These are phyloP conservation scores for Dimargaris xerosporica DNA, from an alignment of 192 early-diverging fungal genomes.

Conservation along the genomic window DNA sequence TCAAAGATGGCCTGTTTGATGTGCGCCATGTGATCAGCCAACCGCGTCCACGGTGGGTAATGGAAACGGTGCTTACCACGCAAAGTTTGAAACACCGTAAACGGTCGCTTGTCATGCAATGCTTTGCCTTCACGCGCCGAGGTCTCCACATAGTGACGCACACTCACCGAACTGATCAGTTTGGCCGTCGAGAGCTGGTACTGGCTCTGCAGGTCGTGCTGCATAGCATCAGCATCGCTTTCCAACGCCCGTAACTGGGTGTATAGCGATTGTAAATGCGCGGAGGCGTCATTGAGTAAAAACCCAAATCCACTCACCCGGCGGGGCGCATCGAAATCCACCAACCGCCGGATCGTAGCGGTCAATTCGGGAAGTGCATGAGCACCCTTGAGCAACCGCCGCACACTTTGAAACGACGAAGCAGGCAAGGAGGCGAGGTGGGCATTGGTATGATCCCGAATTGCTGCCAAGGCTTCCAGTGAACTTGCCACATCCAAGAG, in stretches of 20 bases:
- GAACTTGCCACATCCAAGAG: slow-evolving; percentile 41
- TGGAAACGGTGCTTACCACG: slow-evolving; percentile 37
- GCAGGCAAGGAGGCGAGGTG: background rate
- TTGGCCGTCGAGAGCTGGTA: slow-evolving; percentile 22
- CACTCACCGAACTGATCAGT: slow-evolving; percentile 24
- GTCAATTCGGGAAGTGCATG: slow-evolving; percentile 26
- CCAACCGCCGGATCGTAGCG: slow-evolving; percentile 23
- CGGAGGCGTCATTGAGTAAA: slow-evolving; percentile 29
- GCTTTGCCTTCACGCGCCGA: slow-evolving; percentile 25
- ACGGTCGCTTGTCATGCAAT: slow-evolving; percentile 15
- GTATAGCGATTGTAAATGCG: slow-evolving; percentile 23
- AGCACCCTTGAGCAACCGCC: too few relatives aligned
- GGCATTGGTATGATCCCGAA: slow-evolving; percentile 18
- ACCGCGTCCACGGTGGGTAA: slow-evolving; percentile 35
- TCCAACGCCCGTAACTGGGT: slow-evolving; percentile 24
- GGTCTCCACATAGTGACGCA: slow-evolving; percentile 39
- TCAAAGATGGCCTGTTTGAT: slow-evolving; percentile 26
- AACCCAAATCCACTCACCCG: slow-evolving; percentile 33
- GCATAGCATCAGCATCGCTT: slow-evolving; percentile 22
- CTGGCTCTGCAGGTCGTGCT: slow-evolving; percentile 19
- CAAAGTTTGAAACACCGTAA: slow-evolving; percentile 34
- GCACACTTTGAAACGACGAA: too few relatives aligned
- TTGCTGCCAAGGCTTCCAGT: slow-evolving; percentile 32
- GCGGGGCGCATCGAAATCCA: slow-evolving; percentile 28
- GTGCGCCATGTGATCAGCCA: slow-evolving; percentile 36